Evolutionary conservation across 768 basidiomycete species (phyloP), one percentile per base, ranked within the genome.

Genomic region (Dentipellis fragilis): DNA sequence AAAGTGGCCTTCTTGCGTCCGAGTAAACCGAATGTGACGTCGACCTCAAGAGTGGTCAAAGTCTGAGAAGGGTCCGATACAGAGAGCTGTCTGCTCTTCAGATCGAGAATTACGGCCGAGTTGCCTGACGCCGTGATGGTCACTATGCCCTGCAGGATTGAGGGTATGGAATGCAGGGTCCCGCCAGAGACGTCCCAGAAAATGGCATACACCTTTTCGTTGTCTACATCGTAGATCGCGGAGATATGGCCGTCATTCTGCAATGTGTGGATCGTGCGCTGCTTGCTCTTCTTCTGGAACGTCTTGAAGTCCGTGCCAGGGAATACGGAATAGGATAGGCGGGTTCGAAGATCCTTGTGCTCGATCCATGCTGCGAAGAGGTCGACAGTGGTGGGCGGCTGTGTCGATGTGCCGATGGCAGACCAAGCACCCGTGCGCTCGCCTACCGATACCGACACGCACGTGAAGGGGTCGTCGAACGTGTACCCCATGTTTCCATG

Each of bases 21-120:
- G 1, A 45, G 47, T 10, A 54, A 49, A 9, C 63, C 63, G 10
- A 73, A 54, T 11, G 54, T 60, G 52, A 83, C 58, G 1, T 66
- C 70, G 50, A 83, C 59, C 23, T 68, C 63, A 0, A 78, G 64
- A 2, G 64, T 59, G 7, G 59, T 52, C 22, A 80, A 61, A 0
- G 72, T 72, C 63, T 88, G 85, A 1, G 82, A 82, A 4, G 85
- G 86, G 64, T 88, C 85, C 0, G 85, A 78, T 11, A 85, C 74
- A 0, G 77, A 79, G 35, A 88, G 58, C 21, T 69, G 70, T 37
- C 76, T 72, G 1, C 71, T 68, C 10, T 68, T 59, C 19, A 74
- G 46, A 12, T 72, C 64, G 57, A 77, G 77, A 8, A 81, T 72
- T 12, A 83, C 54, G 2, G 71, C 73, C 5, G 72, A 63, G 19